phyloP scores from a whole-genome alignment of 495 filamentous ascomycete genomes.

The Aspergillus ostianus region DNA sequence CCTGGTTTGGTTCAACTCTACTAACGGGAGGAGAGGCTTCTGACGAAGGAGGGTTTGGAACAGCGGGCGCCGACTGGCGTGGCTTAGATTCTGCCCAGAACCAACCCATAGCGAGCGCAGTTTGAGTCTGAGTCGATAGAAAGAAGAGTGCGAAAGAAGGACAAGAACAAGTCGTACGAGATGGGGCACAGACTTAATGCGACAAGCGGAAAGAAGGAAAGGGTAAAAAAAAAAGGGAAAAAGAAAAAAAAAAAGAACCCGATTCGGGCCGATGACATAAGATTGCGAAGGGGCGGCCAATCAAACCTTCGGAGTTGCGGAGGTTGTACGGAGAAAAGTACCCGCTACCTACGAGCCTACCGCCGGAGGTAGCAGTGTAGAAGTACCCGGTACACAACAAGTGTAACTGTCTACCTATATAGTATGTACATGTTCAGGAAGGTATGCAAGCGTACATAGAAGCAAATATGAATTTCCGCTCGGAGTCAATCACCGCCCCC shows the following conservation, averaged over 20 bases:
- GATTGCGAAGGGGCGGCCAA: background rate
- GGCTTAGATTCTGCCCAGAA: conserved; percentile 83
- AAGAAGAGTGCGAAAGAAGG: background rate
- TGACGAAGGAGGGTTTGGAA: conserved; percentile 41
- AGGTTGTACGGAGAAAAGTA: background rate
- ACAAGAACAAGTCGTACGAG: background rate
- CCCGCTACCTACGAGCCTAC: background rate
- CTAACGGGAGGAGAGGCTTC: conserved; percentile 66
- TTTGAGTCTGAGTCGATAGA: background rate
- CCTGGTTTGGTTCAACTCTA: conserved; percentile 14
- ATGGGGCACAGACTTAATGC: background rate
- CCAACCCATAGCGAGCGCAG: conserved; percentile 73
- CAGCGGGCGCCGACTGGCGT: conserved; percentile 34
- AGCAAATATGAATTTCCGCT: background rate
- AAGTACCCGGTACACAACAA: background rate
- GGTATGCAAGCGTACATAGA: background rate
- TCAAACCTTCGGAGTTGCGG: background rate
- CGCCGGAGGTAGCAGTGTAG: background rate
- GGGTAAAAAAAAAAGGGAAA: background rate
- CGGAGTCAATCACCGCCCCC: background rate
- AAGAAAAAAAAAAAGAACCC: conserved; percentile 1
- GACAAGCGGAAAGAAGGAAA: background rate
- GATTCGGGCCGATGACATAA: background rate
- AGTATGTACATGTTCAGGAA: background rate
- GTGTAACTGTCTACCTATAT: background rate